Conservation (phyloP, 1,284 basidiomycete genomes). For the Entoloma clypeatum region DNA sequence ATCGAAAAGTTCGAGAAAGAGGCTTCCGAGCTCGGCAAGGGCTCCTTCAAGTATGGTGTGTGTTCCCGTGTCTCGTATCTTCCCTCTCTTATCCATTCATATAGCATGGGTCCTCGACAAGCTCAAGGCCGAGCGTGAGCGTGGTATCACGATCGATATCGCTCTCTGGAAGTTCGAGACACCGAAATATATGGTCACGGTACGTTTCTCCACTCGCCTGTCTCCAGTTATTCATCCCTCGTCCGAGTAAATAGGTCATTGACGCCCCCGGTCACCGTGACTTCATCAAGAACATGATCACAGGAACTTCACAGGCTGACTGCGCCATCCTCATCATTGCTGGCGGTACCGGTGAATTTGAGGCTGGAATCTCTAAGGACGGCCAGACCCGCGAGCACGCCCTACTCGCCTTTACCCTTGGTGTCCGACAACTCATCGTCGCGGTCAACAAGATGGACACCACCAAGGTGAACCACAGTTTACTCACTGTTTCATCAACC, state of each 20-base stretch:
- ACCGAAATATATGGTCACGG: slow-evolving; percentile 86
- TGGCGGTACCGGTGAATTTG: slow-evolving; percentile 99
- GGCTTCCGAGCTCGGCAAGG: slow-evolving; percentile 99
- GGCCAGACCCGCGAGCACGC: slow-evolving; percentile 99
- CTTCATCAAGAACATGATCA: slow-evolving; percentile 99
- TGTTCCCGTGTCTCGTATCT: slow-evolving; percentile 21
- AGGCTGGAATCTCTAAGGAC: slow-evolving; percentile 99
- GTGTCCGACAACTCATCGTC: slow-evolving; percentile 99
- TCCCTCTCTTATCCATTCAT: slow-evolving; percentile 25
- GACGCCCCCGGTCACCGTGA: slow-evolving; percentile 99
- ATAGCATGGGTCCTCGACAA: slow-evolving; percentile 99
- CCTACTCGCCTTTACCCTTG: slow-evolving; percentile 98
- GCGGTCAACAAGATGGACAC: slow-evolving; percentile 99
- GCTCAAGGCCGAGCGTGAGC: slow-evolving; percentile 99
- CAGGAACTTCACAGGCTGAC: slow-evolving; percentile 99
- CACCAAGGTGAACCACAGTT: slow-evolving; percentile 65
- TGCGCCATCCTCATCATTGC: slow-evolving; percentile 99
- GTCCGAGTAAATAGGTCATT: slow-evolving; percentile 83
- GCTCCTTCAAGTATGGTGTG: slow-evolving; percentile 97
- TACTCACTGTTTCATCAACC: slow-evolving; percentile 10
- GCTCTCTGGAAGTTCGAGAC: slow-evolving; percentile 99
- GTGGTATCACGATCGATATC: slow-evolving; percentile 99
- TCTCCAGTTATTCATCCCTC: slow-evolving; percentile 18
- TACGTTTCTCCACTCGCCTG: slow-evolving; percentile 36
- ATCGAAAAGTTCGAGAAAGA: slow-evolving; percentile 99